Base-by-base conservation (phyloP, 2,329 filamentous ascomycete species). In the Drechslerella dactyloides region DNA sequence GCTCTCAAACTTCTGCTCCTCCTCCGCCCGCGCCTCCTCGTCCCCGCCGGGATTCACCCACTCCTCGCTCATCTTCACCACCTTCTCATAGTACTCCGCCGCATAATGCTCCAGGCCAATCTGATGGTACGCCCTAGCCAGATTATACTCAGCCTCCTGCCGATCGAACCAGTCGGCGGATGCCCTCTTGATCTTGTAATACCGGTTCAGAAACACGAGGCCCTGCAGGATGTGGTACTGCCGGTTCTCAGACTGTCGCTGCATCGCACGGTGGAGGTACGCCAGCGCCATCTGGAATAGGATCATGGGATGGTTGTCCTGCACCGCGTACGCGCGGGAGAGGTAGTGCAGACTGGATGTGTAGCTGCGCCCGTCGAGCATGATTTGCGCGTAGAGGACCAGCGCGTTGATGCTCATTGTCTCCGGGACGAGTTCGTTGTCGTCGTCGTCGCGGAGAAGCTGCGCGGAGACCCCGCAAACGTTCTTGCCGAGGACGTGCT, bases 171-270 rank as follows among this genome's bases (percentile, higher is more conserved):
- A 56, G 23, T 54, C 59, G 15, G 73, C 53, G 23, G 66, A 62
- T 13, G 59, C 74, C 78, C 69, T 81, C 24, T 89, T 84, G 24
- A 86, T 78, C 1, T 86, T 83, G 75, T 90, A 88, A 80, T 96
- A 96, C 37, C 86, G 82, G 65, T 88, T 86, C 65, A 97, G 80
- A 76, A 96, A 97, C 0, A 88, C 83, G 56, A 97, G 84, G 0
- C 92, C 94, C 78, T 97, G 93, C 74, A 91, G 84, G 46, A 97
- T 87, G 44, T 92, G 86, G 77, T 90, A 93, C 78, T 97, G 93
- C 1, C 94, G 84, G 78, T 97, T 97, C 53, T 93, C 91, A 0
- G 89, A 88, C 79, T 96, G 91, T 1, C 93, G 86, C 79, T 97
- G 97, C 77, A 97, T 85, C 0, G 90, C 89, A 78, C 94, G 90